Percentiles rank a stretch among this genome's conserved stretches.
Evolutionary conservation across 208 protist species (phyloP).

Genomic region (Zelonia costaricensis): DNA sequence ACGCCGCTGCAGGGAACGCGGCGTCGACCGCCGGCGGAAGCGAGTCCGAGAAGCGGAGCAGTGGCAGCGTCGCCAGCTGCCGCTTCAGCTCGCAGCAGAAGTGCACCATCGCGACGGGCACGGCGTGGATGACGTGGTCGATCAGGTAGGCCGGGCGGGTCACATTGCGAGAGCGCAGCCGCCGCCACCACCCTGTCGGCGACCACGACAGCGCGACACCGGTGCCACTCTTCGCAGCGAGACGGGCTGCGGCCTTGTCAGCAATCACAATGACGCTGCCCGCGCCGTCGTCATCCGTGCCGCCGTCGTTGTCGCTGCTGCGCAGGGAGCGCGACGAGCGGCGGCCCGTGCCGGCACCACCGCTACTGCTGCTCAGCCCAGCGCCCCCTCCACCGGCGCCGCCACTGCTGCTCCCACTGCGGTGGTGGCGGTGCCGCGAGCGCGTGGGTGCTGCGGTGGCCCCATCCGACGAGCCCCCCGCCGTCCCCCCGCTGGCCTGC

Average conservation of each 20-base stretch:
- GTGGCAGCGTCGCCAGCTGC: slow-evolving; percentile 57
- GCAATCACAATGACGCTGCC: slow-evolving; percentile 22
- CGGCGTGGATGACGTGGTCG: slow-evolving; percentile 65
- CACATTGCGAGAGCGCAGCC: slow-evolving; percentile 31
- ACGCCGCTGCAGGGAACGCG: slow-evolving; percentile 4
- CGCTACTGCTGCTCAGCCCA: slow-evolving; percentile 15
- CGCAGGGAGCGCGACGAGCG: slow-evolving; percentile 13
- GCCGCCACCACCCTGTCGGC: slow-evolving; percentile 22
- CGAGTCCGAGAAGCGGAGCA: slow-evolving; percentile 56
- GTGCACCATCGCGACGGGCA: slow-evolving; percentile 60
- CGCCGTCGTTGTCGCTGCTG: slow-evolving; percentile 3
- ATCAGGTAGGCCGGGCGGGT: slow-evolving; percentile 42
- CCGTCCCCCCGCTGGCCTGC: too few relatives aligned
- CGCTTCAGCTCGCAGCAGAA: slow-evolving; percentile 63
- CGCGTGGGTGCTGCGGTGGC: too few relatives aligned
- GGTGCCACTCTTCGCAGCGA: not conserved
- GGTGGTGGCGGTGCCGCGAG: slow-evolving; percentile 21
- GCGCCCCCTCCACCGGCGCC: too few relatives aligned
- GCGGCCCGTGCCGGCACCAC: not conserved
- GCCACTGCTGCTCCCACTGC: slow-evolving; percentile 27
- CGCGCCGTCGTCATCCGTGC: slow-evolving; percentile 5
- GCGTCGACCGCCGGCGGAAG: slow-evolving; percentile 2
- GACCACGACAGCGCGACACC: slow-evolving; percentile 17
- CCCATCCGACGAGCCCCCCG: not conserved
- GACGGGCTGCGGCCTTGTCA: slow-evolving; percentile 6